Base-by-base conservation (phyloP, 805 yeast genomes). In the Ogataea naganishii region DNA sequence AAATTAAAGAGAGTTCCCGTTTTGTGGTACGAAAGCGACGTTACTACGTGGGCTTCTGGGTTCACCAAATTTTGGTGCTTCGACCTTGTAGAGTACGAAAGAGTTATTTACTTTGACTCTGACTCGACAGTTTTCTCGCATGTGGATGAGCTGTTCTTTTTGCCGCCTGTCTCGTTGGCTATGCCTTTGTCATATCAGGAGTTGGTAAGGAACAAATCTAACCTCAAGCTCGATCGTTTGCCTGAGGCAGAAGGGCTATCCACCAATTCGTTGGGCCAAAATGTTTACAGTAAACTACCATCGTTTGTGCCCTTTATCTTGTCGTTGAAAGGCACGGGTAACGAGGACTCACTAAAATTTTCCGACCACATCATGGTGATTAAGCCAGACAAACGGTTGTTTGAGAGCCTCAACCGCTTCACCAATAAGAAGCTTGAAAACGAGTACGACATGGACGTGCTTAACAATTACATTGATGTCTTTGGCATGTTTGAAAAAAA, bases 281-380 rank as follows among this genome's bases (percentile, higher is more conserved):
- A n/a, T n/a, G n/a, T 66, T 1, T 66, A 65, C 40, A 54, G 58
- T 31, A 47, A 47, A 12, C 41, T 68, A 31, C 73, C 72, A 4
- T 49, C 49, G 8, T 29, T 52, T 28, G 44, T 36, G 10, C 24
- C 39, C 17, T 19, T 39, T 3, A 20, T 40, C 7, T 28, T 33
- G 20, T 16, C 34, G 38, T 23, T 49, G 50, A 21, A 30, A 18
- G 23, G 34, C 23, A 24, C 30, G 25, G 26, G 31, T 15, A 16
- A 32, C 1, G 21, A 16, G 4, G 24, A 12, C 5, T 20, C 31
- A 9, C 40, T 50, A 24, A 24, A 36, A 30, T 32, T 64, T 38
- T 64, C 60, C 1, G 61, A 66, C 24, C 72, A 70, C 37, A 46
- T 78, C 5, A 75, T 78, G 77, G 78, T 77, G 6, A 53, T 75